Percentiles rank a stretch among this genome's conserved stretches.
phyloP scores from a whole-genome alignment of 2,329 filamentous ascomycete species.

The Scedosporium apiospermum region DNA sequence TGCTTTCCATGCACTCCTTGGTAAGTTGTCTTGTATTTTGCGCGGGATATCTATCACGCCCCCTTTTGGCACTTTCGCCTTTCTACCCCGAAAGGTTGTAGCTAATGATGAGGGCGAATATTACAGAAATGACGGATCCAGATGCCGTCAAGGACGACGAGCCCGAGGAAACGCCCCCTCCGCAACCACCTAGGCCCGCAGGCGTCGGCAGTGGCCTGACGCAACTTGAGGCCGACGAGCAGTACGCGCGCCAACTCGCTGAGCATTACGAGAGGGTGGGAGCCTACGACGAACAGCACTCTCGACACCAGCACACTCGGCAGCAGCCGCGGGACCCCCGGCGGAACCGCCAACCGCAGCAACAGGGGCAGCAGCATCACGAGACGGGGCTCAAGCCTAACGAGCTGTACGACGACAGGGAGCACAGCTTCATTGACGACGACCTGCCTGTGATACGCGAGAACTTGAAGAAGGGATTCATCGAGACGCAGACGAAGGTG shows the following conservation, averaged over 20 bases:
- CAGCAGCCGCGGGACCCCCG: conserved; percentile 15
- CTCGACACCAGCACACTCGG: conserved; percentile 33
- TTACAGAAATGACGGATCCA: conserved; percentile 67
- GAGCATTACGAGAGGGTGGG: conserved; percentile 71
- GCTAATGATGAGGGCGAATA: neutral
- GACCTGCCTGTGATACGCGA: conserved; percentile 89
- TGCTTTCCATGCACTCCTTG: conserved; percentile 88
- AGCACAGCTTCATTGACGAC: conserved; percentile 91
- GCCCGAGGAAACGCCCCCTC: conserved; percentile 56
- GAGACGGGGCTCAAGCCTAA: conserved; percentile 45
- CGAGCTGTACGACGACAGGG: conserved; percentile 52
- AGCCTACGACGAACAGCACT: conserved; percentile 46
- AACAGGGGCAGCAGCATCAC: conserved; percentile 26
- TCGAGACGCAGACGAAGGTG: conserved; percentile 87
- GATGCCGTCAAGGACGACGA: conserved; percentile 49
- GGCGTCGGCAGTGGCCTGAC: conserved; percentile 50
- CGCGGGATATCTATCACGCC: too few relatives aligned
- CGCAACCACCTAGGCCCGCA: conserved; percentile 71
- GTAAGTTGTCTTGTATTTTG: conserved; percentile 33
- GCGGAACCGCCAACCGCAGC: conserved; percentile 27
- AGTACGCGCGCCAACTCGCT: conserved; percentile 84
- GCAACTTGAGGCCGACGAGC: conserved; percentile 84
- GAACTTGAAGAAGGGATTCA: conserved; percentile 87
- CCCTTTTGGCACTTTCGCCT: too few relatives aligned
- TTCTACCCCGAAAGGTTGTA: too few relatives aligned